Percentiles rank a stretch among this genome's conserved stretches.
phyloP scores from a whole-genome alignment of 176 grass and related monocot genomes.

The Luzula sylvatica region DNA sequence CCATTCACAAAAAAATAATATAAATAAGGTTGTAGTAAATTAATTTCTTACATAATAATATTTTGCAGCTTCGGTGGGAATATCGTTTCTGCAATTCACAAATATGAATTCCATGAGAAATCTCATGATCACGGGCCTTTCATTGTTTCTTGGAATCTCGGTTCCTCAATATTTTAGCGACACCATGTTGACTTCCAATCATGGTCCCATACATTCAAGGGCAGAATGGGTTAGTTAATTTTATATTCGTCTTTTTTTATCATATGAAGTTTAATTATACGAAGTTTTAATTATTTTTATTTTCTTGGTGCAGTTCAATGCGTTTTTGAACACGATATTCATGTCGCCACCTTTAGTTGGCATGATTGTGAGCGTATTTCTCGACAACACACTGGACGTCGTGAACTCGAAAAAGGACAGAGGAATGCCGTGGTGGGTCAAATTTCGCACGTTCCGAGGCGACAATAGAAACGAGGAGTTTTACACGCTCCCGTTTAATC shows the following conservation, averaged over 20 bases:
- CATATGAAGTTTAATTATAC: too few species aligned
- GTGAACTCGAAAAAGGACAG: slow-evolving; percentile 28
- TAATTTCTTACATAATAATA: neutral
- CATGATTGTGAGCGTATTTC: slow-evolving; percentile 34
- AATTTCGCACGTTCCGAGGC: slow-evolving; percentile 50
- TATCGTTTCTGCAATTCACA: slow-evolving; percentile 49
- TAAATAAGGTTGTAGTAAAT: neutral
- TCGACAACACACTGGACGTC: slow-evolving; percentile 65
- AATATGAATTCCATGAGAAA: slow-evolving; percentile 56
- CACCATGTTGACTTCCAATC: slow-evolving; percentile 33
- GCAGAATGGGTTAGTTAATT: slow-evolving; percentile 41
- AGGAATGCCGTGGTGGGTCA: slow-evolving; percentile 76
- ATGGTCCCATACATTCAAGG: slow-evolving; percentile 35
- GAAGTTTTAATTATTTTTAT: neutral
- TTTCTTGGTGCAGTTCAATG: slow-evolving; percentile 34
- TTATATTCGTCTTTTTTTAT: neutral
- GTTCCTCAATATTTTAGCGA: slow-evolving; percentile 42
- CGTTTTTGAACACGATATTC: slow-evolving; percentile 44
- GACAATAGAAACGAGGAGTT: slow-evolving; percentile 62
- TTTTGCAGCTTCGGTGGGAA: slow-evolving; percentile 46
- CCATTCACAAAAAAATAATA: neutral
- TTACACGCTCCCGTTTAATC: slow-evolving; percentile 60
- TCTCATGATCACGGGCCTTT: slow-evolving; percentile 39
- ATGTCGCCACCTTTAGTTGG: slow-evolving; percentile 38
- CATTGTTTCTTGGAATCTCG: slow-evolving; percentile 50